These are phyloP conservation scores for Cornus kousa DNA, from an alignment of 148 eudicot genomes.

Conservation along the genomic window DNA sequence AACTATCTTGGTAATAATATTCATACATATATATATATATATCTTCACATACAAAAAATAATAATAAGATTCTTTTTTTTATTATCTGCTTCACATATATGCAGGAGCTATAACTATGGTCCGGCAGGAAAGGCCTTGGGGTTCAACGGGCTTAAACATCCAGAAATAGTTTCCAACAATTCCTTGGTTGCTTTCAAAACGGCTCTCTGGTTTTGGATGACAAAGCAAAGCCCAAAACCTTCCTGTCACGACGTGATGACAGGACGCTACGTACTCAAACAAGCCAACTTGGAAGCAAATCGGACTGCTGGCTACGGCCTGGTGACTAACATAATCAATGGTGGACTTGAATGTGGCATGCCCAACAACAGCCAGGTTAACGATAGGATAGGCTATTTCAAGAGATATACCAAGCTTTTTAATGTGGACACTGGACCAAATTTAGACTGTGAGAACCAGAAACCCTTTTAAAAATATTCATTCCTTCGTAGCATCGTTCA, in stretches of 20 bases:
- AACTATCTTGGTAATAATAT: slow-evolving; percentile 12
- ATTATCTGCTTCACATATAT: too few relatives aligned
- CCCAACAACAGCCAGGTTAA: slow-evolving; percentile 1
- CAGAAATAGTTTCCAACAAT: slow-evolving; percentile 2
- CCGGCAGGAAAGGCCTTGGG: slow-evolving; percentile 4
- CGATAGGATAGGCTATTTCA: not conserved
- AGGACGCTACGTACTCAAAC: not conserved
- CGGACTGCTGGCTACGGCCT: not conserved
- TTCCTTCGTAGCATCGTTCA: not conserved
- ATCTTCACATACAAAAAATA: too few relatives aligned
- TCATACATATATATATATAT: too few relatives aligned
- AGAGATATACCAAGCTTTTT: not conserved
- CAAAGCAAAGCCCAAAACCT: not conserved
- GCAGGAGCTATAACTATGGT: slow-evolving; percentile 11
- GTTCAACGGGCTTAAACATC: not conserved
- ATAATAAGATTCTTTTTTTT: too few relatives aligned
- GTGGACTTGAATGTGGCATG: not conserved
- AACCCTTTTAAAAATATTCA: not conserved
- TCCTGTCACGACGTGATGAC: not conserved
- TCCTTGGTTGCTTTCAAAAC: slow-evolving; percentile 9
- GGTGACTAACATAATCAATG: not conserved
- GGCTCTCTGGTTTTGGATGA: slow-evolving; percentile 4
- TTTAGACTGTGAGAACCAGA: slow-evolving; percentile 1
- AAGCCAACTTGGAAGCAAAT: not conserved
- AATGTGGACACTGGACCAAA: slow-evolving; percentile 1